phyloP scores from a whole-genome alignment of 495 filamentous ascomycete species.

The Cudoniella acicularis region DNA sequence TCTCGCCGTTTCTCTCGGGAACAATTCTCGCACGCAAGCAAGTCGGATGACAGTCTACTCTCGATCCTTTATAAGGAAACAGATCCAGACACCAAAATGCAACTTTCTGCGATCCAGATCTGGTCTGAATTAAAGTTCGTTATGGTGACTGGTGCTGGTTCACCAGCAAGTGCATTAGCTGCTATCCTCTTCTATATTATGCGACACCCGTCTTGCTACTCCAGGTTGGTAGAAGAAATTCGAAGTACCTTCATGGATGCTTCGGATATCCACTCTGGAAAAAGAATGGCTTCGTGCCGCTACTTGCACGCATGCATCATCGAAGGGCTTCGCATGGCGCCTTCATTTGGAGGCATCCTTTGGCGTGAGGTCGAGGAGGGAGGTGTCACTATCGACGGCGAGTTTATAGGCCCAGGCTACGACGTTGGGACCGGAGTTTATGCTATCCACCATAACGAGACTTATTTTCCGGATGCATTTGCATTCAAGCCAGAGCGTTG shows the following conservation, averaged over 20 bases:
- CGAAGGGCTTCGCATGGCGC: conserved; percentile 65
- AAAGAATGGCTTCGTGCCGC: conserved; percentile 25
- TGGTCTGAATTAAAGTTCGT: conserved; percentile 68
- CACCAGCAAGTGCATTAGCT: conserved; percentile 59
- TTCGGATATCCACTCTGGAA: conserved; percentile 40
- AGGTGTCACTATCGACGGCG: conserved; percentile 36
- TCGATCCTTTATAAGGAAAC: too few species aligned
- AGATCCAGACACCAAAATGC: too few species aligned
- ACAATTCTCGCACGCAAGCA: too few species aligned
- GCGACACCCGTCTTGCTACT: conserved; percentile 46
- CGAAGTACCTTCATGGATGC: conserved; percentile 42
- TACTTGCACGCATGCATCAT: conserved; percentile 59
- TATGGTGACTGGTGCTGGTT: conserved; percentile 57
- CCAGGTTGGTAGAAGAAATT: conserved; percentile 44
- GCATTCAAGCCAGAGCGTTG: conserved; percentile 39
- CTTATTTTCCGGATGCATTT: conserved; percentile 50
- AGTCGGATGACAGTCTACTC: too few species aligned
- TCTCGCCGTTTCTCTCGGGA: too few species aligned
- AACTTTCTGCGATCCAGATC: conserved; percentile 57
- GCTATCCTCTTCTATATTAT: conserved; percentile 63
- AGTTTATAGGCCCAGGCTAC: conserved; percentile 24
- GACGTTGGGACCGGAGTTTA: conserved; percentile 52
- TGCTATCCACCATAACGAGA: conserved; percentile 50
- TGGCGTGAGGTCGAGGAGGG: conserved; percentile 60
- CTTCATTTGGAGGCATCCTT: conserved; percentile 55